Evolutionary conservation across 2,329 filamentous ascomycete genomes (phyloP), one percentile per base, ranked within the genome.

Genomic region (Sporothrix protearum): DNA sequence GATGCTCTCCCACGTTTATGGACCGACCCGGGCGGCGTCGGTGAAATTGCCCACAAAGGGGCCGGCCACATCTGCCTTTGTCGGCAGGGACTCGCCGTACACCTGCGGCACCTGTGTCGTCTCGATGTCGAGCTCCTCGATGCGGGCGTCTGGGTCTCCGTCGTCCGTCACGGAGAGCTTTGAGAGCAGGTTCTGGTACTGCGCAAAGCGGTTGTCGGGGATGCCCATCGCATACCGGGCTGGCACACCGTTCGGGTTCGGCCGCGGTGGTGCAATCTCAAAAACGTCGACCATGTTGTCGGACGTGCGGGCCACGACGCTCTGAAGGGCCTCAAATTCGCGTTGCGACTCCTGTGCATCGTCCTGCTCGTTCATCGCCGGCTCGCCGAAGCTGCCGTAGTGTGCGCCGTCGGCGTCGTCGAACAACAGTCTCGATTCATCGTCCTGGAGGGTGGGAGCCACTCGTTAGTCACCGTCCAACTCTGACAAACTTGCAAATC

Each of bases 211-310:
- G 61, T 85, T 82, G 73, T 88, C 86, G 77, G 88, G 87, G 64
- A 84, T 85, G 68, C 85, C 82, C 75, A 85, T 84, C 33, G 80
- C 80, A 69, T 86, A 86, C 0, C 81, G 81, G 19, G 80, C 77
- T 75, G 76, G 78, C 73, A 73, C 78, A 72, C 74, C 80, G 76
- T 75, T 82, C 76, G 73, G 78, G 68, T 77, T 76, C 45, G 80
- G 79, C 72, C 84, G 84, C 72, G 86, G 84, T 28, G 87, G 86
- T 47, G 86, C 84, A 76, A 89, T 88, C 74, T 90, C 88, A 80
- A 90, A 90, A 63, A 91, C 87, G 77, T 91, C 88, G 73, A 91
- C 88, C 80, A 91, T 87, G 76, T 90, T 89, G 76, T 89, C 87
- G 64, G 88, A 89, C 66, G 88, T 90, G 74, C 86, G 86, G 61